phyloP scores from a whole-genome alignment of 805 yeast genomes.

The Candida suzukii region DNA sequence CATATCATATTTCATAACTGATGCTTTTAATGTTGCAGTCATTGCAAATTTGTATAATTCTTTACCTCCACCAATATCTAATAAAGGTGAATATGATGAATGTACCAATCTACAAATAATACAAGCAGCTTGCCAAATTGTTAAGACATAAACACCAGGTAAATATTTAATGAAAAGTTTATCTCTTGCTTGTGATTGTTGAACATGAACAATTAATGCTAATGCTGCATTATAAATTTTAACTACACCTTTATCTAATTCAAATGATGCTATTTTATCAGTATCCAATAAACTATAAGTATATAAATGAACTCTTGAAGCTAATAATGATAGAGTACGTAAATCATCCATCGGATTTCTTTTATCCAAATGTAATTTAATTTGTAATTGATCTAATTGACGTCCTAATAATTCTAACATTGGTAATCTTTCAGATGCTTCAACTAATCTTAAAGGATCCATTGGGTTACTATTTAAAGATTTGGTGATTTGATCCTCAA shows the following conservation, averaged over 20 bases:
- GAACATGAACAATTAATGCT: constrained; percentile 60
- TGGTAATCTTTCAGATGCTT: constrained; percentile 66
- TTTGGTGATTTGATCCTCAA: constrained; percentile 79
- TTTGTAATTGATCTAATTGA: constrained; percentile 73
- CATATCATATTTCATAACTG: constrained; percentile 85
- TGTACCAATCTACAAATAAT: constrained; percentile 73
- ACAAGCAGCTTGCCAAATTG: constrained; percentile 89
- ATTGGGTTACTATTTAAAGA: constrained; percentile 65
- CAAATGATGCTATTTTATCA: constrained; percentile 41
- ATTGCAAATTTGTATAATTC: constrained; percentile 62
- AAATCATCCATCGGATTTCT: constrained; percentile 53
- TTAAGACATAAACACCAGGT: constrained; percentile 76
- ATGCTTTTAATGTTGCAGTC: constrained; percentile 64
- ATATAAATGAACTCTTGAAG: constrained; percentile 74
- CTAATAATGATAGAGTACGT: constrained; percentile 58
- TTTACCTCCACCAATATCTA: constrained; percentile 70
- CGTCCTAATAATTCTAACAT: constrained; percentile 60
- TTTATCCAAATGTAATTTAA: constrained; percentile 33
- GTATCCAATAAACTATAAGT: constrained; percentile 78
- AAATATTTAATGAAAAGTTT: constrained; percentile 63
- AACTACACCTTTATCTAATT: constrained; percentile 65
- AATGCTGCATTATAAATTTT: constrained; percentile 76
- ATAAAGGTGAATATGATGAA: constrained; percentile 57
- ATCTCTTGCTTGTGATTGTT: constrained; percentile 50
- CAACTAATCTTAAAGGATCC: constrained; percentile 60